These are phyloP conservation scores for Tetrahymena malaccensis DNA, from an alignment of 73 alveolate genomes.

Conservation along the genomic window DNA sequence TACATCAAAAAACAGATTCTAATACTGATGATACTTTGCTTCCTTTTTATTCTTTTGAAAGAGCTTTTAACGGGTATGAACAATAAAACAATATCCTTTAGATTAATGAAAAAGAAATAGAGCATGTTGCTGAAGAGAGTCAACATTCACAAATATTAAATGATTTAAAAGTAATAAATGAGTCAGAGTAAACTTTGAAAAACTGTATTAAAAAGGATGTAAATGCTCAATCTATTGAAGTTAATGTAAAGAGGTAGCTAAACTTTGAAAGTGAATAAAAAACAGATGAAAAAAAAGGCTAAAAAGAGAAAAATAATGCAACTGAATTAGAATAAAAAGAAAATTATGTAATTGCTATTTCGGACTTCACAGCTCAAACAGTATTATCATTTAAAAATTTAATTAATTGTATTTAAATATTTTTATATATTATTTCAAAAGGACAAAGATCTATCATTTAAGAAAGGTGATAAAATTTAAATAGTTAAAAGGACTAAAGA, in stretches of 20 bases:
- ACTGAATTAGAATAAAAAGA: background rate
- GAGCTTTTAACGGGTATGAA: background rate
- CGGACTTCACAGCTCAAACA: background rate
- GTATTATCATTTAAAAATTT: background rate
- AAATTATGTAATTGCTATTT: background rate
- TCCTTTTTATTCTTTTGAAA: background rate
- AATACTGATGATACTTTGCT: background rate
- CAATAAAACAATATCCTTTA: background rate
- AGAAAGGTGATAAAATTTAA: constrained; percentile 25
- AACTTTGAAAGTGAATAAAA: background rate
- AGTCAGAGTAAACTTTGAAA: background rate
- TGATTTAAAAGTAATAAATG: background rate
- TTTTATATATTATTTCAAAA: background rate
- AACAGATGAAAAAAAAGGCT: background rate
- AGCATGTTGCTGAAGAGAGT: background rate
- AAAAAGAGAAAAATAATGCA: background rate
- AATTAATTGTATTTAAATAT: background rate
- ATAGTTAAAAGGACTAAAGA: constrained; percentile 22
- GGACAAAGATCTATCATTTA: constrained; percentile 24
- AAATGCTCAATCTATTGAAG: background rate
- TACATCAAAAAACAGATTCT: background rate
- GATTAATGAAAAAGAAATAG: background rate
- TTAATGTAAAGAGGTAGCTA: background rate
- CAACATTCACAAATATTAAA: background rate
- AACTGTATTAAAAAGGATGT: background rate